Evolutionary conservation across 164 flowering plant species (phyloP).

Genomic region (Piper betle): DNA sequence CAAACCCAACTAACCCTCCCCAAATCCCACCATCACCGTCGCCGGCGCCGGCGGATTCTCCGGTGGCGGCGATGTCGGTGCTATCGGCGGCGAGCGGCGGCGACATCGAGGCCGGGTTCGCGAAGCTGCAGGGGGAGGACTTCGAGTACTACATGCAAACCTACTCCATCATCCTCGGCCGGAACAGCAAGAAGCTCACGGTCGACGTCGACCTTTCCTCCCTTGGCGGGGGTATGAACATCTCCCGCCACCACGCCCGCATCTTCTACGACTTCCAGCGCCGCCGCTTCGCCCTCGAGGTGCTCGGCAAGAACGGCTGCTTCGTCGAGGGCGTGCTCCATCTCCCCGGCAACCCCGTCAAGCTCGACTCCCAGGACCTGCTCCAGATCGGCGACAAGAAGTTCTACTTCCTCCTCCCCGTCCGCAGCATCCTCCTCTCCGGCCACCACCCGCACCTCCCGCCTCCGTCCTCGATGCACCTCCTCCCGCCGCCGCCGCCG

Average conservation of each 20-base stretch:
- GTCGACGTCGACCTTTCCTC: slow-evolving; percentile 88
- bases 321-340: slow-evolving; percentile 88
- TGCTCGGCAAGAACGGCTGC: slow-evolving; percentile 91
- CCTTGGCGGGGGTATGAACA: slow-evolving; percentile 99
- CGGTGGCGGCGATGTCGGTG: slow-evolving; percentile 8
- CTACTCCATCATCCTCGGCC: slow-evolving; percentile 84
- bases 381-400: slow-evolving; percentile 96
- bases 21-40: slow-evolving; percentile 3
- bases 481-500: slow-evolving; percentile 5
- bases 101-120: slow-evolving; percentile 94
- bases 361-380: slow-evolving; percentile 87
- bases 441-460: slow-evolving; percentile 10
- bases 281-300: slow-evolving; percentile 87
- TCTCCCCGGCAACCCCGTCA: slow-evolving; percentile 73
- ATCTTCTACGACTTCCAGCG: slow-evolving; percentile 96
- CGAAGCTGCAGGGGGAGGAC: slow-evolving; percentile 96
- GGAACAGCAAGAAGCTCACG: slow-evolving; percentile 74
- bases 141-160: slow-evolving; percentile 99
- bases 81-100: slow-evolving; percentile 13
- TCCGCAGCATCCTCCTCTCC: slow-evolving; percentile 41
- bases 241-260: slow-evolving; percentile 97
- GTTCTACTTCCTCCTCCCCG: slow-evolving; percentile 78
- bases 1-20: neutral
- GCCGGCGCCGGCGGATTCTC: neutral
- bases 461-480: slow-evolving; percentile 4